A percentile compares a stretch with the other conserved stretches of the same genome.
Conservation (phyloP, 352 stramenopile species). For the Globisporangium echinulatum region DNA sequence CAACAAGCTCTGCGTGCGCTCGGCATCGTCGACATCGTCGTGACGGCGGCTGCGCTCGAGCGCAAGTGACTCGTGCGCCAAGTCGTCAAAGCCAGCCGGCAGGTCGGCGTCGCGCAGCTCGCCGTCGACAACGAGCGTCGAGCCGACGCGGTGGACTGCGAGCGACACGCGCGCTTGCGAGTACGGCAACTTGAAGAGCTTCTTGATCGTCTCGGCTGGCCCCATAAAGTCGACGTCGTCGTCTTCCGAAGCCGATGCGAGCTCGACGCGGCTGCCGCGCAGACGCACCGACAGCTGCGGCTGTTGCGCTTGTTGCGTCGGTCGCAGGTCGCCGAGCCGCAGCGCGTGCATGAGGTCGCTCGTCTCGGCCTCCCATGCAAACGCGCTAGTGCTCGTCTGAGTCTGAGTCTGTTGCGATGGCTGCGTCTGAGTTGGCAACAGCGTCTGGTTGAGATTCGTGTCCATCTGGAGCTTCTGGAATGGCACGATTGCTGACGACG, state of each 20-base stretch:
- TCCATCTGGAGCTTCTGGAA: constrained; percentile 81
- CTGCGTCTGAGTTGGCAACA: constrained; percentile 30
- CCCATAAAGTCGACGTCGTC: constrained; percentile 74
- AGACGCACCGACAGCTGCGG: constrained; percentile 71
- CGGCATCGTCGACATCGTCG: not conserved
- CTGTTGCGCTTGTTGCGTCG: constrained; percentile 18
- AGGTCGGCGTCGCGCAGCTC: constrained; percentile 68
- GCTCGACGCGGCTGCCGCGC: constrained; percentile 56
- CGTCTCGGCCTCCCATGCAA: constrained; percentile 25
- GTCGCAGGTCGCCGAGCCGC: constrained; percentile 38
- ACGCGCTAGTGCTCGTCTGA: not conserved
- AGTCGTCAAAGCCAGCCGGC: constrained; percentile 55
- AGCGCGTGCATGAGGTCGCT: constrained; percentile 70
- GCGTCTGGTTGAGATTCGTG: constrained; percentile 71
- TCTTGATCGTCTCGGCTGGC: constrained; percentile 82
- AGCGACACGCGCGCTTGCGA: constrained; percentile 73
- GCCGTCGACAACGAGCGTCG: constrained; percentile 75
- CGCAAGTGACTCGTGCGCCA: no score
- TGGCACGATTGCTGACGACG: constrained; percentile 57
- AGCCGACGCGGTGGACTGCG: constrained; percentile 72
- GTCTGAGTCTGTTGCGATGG: no score
- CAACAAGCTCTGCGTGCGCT: constrained; percentile 39
- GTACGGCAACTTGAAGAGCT: constrained; percentile 83
- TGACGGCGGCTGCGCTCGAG: constrained; percentile 1
- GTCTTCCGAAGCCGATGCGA: constrained; percentile 60